Evolutionary conservation across 768 basidiomycete genomes (phyloP).

Genomic region (Xerocomus brunneocitrinus): DNA sequence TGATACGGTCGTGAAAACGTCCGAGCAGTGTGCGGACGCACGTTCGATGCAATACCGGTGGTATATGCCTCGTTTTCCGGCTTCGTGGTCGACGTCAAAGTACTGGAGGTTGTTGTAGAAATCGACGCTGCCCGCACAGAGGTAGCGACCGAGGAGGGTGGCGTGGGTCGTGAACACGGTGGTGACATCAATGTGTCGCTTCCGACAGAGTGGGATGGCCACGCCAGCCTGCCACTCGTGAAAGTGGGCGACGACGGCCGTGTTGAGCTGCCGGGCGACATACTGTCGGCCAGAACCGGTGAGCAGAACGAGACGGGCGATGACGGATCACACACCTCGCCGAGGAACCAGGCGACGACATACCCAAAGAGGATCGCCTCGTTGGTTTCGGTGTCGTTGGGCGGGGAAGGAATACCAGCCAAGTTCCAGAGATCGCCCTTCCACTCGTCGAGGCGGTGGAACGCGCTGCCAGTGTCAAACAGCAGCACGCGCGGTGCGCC

Average conservation of each 20-base stretch:
- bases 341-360: constrained; percentile 99
- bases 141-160: constrained; percentile 95
- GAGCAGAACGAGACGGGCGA: constrained; percentile 4
- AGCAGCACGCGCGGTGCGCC: constrained; percentile 92
- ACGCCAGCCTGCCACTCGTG: constrained; percentile 99
- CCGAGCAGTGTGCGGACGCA: constrained; percentile 89
- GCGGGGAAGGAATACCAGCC: constrained; percentile 95
- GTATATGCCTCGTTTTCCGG: constrained; percentile 98
- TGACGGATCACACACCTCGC: constrained; percentile 62
- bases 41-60: constrained; percentile 98
- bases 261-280: constrained; percentile 71
- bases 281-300: constrained; percentile 46
- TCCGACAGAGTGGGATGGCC: constrained; percentile 90
- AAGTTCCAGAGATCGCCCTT: constrained; percentile 98
- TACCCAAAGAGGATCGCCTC: constrained; percentile 98
- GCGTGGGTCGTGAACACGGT: constrained; percentile 99
- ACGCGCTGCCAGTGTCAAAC: constrained; percentile 90
- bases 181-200: constrained; percentile 95
- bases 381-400: constrained; percentile 96
- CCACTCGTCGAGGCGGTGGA: constrained; percentile 93
- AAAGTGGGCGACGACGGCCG: constrained; percentile 94
- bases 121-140: constrained; percentile 96
- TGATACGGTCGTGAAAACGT: constrained; percentile 97
- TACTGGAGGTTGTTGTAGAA: constrained; percentile 99
- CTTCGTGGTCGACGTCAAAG: constrained; percentile 99